Evolutionary conservation across 2,329 filamentous ascomycete species (phyloP).

Genomic region (Fusarium torulosum): DNA sequence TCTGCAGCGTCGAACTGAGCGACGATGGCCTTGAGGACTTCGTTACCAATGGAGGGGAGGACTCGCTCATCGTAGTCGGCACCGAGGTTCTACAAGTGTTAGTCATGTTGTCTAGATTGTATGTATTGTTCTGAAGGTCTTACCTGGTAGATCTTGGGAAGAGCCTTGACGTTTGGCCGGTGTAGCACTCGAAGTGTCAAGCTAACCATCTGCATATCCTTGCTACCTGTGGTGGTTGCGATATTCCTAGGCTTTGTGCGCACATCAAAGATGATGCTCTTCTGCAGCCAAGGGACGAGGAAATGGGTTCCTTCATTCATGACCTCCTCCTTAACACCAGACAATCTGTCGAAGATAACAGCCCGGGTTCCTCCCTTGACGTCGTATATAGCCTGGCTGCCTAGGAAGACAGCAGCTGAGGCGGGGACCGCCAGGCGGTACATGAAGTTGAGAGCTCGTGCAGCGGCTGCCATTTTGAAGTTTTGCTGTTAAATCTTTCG

Average conservation of each 20-base stretch:
- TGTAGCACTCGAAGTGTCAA: constrained; percentile 96
- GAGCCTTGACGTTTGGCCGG: constrained; percentile 88
- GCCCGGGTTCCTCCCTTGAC: constrained; percentile 94
- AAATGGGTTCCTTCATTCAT: constrained; percentile 98
- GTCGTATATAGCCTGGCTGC: constrained; percentile 91
- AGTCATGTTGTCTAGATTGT: constrained; percentile 10
- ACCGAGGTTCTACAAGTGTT: constrained; percentile 81
- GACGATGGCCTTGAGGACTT: constrained; percentile 98
- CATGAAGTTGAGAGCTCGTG: constrained; percentile 69
- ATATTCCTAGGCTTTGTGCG: constrained; percentile 98
- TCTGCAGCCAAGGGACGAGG: constrained; percentile 94
- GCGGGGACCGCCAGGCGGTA: constrained; percentile 80
- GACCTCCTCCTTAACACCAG: constrained; percentile 92
- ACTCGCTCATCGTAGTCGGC: constrained; percentile 99
- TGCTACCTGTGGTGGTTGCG: constrained; percentile 95
- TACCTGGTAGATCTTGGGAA: constrained; percentile 99
- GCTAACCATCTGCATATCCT: constrained; percentile 99
- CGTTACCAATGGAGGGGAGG: constrained; percentile 97
- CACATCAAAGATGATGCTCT: constrained; percentile 95
- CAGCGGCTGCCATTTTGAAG: constrained; percentile 65
- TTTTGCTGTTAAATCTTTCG: constrained; percentile 9
- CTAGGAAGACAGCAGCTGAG: constrained; percentile 74
- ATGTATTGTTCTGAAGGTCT: background rate
- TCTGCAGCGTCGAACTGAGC: constrained; percentile 99
- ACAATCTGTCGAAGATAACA: constrained; percentile 96